Evolutionary conservation across 257 asterid species (phyloP), one percentile per base, ranked within the genome.

Genomic region (Asclepias syriaca): DNA sequence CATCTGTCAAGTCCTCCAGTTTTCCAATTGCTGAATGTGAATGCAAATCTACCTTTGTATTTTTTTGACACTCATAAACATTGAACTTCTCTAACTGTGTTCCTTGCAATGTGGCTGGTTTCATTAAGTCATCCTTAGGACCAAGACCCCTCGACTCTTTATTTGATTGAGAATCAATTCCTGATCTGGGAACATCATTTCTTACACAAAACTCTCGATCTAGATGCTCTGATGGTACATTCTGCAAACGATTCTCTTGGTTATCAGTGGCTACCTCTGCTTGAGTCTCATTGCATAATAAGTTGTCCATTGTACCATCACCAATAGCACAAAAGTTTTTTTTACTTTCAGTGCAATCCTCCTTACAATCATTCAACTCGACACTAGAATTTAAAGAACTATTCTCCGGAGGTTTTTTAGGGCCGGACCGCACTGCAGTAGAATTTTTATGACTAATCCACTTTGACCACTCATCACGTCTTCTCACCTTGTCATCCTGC

Each of bases 391-490:
- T 22, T 8, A n/a, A 27, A 46, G 78, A 72, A 68, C 40, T 74
- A 34, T 57, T 70, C 66, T 70, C 81, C 72, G 56, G 65, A 67
- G 73, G 43, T 29, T 78, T 57, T 68, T 66, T 82, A 32, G 55
- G 73, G 21, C 76, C 43, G 72, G 73, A 66, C 65, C 68, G 78
- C 37, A 54, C 74, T 54, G 73, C 83, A 81, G 84, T 69, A 73
- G 80, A 65, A 24, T 66, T 66, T 69, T 63, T 55, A 46, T 69
- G 58, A 46, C 81, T 76, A 83, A 87, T 68, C 95, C 96, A 95
- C 74, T 82, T 88, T 65, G 90, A 75, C 99, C 99, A 95, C 54
- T 85, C 95, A 54, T 84, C 83, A 64, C 96, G 96, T 78, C 97
- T 88, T 84, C 99, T 87, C 57, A 95, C 79, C 84, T 80, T 92